phyloP scores from a whole-genome alignment of 352 stramenopile genomes.

The Globisporangium echinulatum region DNA sequence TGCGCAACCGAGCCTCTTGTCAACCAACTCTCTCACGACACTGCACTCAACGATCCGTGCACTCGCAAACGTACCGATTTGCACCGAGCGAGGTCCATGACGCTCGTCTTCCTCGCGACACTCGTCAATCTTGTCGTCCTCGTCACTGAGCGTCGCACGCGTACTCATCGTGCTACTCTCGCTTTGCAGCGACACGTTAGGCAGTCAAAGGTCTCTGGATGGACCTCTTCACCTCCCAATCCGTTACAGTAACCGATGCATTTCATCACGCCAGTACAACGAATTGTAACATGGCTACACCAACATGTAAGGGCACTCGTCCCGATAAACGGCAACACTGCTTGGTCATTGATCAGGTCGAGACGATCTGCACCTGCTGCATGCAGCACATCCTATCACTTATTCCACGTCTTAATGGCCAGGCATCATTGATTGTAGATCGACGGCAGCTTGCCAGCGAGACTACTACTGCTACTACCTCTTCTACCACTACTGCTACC shows the following conservation, averaged over 20 bases:
- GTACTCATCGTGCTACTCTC: constrained; percentile 3
- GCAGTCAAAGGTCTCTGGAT: no score
- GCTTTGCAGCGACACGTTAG: neutral
- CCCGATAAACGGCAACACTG: no score
- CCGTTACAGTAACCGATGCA: no score
- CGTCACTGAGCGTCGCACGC: neutral
- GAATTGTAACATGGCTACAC: no score
- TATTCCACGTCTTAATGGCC: no score
- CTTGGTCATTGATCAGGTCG: no score
- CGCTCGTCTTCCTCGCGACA: constrained; percentile 11
- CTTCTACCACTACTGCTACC: constrained; percentile 1
- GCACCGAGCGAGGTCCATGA: constrained; percentile 21
- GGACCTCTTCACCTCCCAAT: no score
- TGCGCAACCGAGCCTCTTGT: neutral
- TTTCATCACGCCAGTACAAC: no score
- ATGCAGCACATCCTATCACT: no score
- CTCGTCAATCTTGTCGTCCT: constrained; percentile 7
- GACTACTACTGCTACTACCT: neutral
- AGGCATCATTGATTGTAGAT: constrained; percentile 6
- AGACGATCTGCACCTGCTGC: no score
- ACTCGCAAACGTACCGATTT: constrained; percentile 25
- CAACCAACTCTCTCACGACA: neutral
- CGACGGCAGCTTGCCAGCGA: constrained; percentile 12
- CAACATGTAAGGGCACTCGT: no score
- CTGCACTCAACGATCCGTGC: neutral